Percentiles rank a stretch among this genome's conserved stretches.
These are phyloP conservation scores for Cicer chorassanicum DNA, from an alignment of 306 rosid species.

Conservation along the genomic window DNA sequence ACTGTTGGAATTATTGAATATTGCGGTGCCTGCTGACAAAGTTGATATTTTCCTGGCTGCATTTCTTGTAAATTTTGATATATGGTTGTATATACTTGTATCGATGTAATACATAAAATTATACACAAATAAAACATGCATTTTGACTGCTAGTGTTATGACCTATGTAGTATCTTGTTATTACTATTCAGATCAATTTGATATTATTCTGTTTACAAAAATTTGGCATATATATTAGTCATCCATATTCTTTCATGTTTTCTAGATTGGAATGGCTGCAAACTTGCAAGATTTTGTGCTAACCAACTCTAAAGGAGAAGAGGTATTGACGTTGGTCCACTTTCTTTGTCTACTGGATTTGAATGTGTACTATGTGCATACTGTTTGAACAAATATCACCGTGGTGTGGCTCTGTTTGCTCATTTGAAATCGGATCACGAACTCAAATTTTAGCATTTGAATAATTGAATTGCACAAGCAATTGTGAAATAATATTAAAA, in stretches of 20 bases:
- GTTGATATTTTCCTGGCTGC: constrained; percentile 13
- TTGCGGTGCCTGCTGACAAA: constrained; percentile 17
- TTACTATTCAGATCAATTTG: background rate
- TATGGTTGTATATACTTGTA: background rate
- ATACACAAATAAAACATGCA: background rate
- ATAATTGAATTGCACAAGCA: constrained; percentile 22
- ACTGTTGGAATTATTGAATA: constrained; percentile 14
- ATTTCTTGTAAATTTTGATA: constrained; percentile 16
- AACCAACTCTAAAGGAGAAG: constrained; percentile 74
- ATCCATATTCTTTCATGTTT: constrained; percentile 33
- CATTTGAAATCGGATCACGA: constrained; percentile 14
- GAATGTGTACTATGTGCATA: constrained; percentile 32
- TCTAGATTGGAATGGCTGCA: constrained; percentile 94
- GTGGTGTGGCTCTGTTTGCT: background rate
- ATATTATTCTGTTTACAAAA: background rate
- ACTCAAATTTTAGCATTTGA: constrained; percentile 10
- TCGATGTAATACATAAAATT: constrained; percentile 23
- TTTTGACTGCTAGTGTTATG: constrained; percentile 1
- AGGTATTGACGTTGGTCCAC: constrained; percentile 58
- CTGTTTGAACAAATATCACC: constrained; percentile 26
- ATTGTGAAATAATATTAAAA: constrained; percentile 23
- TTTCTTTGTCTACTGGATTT: constrained; percentile 33
- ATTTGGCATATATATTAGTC: constrained; percentile 4
- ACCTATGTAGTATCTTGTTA: constrained; percentile 1
- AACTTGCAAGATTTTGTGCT: constrained; percentile 80